Percentiles rank a stretch among this genome's conserved stretches.
phyloP scores from a whole-genome alignment of 768 basidiomycete species.

The Tylopilus vinaceipallidus region DNA sequence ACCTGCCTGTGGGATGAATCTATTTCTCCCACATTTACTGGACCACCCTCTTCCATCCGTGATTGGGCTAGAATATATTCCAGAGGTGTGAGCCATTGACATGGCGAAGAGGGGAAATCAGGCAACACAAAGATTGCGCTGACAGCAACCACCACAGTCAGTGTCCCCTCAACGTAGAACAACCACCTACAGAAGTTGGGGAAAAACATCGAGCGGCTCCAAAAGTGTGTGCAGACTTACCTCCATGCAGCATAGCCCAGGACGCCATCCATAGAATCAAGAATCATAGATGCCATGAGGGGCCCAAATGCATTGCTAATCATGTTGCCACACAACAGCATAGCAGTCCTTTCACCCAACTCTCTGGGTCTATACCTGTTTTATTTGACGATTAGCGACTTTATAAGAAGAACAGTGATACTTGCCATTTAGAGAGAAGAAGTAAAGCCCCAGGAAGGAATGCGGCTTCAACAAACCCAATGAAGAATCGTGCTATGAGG shows the following conservation, averaged over 20 bases:
- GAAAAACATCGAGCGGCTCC: neutral
- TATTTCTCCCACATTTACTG: slow-evolving; percentile 47
- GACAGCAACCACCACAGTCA: slow-evolving; percentile 51
- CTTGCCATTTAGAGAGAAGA: slow-evolving; percentile 35
- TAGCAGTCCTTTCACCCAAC: slow-evolving; percentile 64
- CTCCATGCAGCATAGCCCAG: slow-evolving; percentile 73
- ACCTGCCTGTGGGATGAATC: slow-evolving; percentile 31
- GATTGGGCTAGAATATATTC: slow-evolving; percentile 58
- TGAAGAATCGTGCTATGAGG: slow-evolving; percentile 67
- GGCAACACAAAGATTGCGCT: slow-evolving; percentile 64
- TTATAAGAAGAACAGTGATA: slow-evolving; percentile 20
- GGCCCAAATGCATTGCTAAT: slow-evolving; percentile 83
- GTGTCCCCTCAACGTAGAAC: slow-evolving; percentile 64
- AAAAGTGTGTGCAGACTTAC: slow-evolving; percentile 33
- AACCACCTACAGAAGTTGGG: slow-evolving; percentile 52
- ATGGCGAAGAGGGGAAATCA: slow-evolving; percentile 63
- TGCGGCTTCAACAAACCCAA: slow-evolving; percentile 71
- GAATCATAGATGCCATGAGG: slow-evolving; percentile 73
- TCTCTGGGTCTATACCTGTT: slow-evolving; percentile 68
- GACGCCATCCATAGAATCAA: slow-evolving; percentile 67
- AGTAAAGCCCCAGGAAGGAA: slow-evolving; percentile 67
- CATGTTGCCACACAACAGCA: slow-evolving; percentile 69
- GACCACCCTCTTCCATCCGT: slow-evolving; percentile 66
- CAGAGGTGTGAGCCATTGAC: slow-evolving; percentile 56
- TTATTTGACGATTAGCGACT: slow-evolving; percentile 47